phyloP scores from a whole-genome alignment of 2,329 filamentous ascomycete species.

The Mycocentrospora acerina region DNA sequence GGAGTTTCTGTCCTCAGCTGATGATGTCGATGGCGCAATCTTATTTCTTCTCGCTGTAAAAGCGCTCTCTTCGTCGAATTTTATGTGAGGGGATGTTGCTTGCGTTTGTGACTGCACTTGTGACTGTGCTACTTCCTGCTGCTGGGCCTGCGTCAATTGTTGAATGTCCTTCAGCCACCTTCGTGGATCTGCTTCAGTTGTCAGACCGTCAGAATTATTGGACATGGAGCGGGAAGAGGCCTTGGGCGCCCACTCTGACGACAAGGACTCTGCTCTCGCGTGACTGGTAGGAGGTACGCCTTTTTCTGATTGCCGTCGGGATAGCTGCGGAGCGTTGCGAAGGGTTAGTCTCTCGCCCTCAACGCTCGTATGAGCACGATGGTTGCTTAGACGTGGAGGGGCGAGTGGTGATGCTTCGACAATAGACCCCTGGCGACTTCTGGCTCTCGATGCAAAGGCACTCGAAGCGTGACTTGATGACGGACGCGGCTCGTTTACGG shows the following conservation, averaged over 20 bases:
- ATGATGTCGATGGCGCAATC: conserved; percentile 9
- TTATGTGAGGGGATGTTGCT: too few relatives aligned
- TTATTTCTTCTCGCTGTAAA: neutral
- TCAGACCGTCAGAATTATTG: conserved; percentile 17
- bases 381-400: conserved; percentile 18
- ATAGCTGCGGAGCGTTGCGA: conserved; percentile 9
- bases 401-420: conserved; percentile 12
- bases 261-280: conserved; percentile 3
- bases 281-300: conserved; percentile 2
- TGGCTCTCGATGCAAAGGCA: conserved; percentile 3
- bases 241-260: conserved; percentile 18
- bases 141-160: conserved; percentile 8
- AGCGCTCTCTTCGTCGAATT: too few relatives aligned
- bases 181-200: conserved; percentile 20
- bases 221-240: conserved; percentile 11
- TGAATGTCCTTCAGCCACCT: conserved; percentile 27
- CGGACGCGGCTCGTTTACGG: conserved; percentile 12
- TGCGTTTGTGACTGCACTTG: neutral
- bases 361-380: conserved; percentile 13
- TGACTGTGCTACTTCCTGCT: neutral
- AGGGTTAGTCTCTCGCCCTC: conserved; percentile 15
- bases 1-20: conserved; percentile 19
- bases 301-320: conserved; percentile 13
- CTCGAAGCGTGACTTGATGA: conserved; percentile 16
- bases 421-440: conserved; percentile 9